Evolutionary conservation across 1,284 basidiomycete species (phyloP), one percentile per base, ranked within the genome.

Genomic region (Pholiota adiposa): DNA sequence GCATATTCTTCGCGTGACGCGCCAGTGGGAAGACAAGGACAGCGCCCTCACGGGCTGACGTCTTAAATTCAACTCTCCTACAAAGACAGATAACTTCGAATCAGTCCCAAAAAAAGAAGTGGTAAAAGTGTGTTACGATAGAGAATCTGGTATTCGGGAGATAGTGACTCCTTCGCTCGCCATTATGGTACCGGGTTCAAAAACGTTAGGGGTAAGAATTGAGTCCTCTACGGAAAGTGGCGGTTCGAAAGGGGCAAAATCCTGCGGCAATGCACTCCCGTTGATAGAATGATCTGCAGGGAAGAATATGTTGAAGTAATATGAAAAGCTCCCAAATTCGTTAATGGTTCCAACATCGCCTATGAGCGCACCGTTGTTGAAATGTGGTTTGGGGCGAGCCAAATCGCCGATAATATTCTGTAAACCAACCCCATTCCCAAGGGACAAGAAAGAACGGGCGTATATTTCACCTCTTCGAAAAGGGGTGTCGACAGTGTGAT

Each of bases 261-360:
- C n/a, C 21, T 40, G 23, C 3, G 52, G 52, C 2, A 44, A 11
- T 4, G 2, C 23, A 4, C 29, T 1, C 4, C 18, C 27, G 3
- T 43, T 38, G 7, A 54, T 21, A 9, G 52, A 44, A 23, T 54
- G 27, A 4, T 2, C 31, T 25, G n/a, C 8, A 12, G n/a, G 27
- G 8, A 43, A 54, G n/a, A 18, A 14, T 21, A 29, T 60, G 27
- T 64, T 64, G 49, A 64, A 64, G 19, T 21, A 29, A 40, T 34
- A 60, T 3, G 46, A 18, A 16, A 64, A 62, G 12, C n/a, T 46
- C 5, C 60, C 58, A 18, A 33, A 6, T 7, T 40, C n/a, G 19
- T 57, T 48, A 12, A 64, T 48, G n/a, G 23, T 44, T 14, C 63
- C 63, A 38, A 64, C 63, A 41, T 64, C 63, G 18, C 63, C 63